Evolutionary conservation across 768 basidiomycete species (phyloP).

Genomic region (Infundibulicybe gibba): DNA sequence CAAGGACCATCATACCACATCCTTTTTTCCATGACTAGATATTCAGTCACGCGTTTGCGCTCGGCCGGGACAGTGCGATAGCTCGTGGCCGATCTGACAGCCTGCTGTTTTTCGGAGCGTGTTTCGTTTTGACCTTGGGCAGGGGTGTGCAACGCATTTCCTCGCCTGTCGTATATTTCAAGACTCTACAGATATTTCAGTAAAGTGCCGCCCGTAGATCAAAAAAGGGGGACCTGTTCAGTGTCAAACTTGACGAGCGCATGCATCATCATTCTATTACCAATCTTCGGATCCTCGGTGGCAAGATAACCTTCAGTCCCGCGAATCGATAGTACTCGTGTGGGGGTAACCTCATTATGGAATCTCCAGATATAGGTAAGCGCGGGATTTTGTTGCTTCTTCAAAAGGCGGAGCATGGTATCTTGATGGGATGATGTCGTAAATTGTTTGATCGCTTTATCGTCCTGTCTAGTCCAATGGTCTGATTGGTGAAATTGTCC

Average conservation of each 20-base stretch:
- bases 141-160: constrained; percentile 32
- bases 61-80: constrained; percentile 32
- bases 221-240: constrained; percentile 45
- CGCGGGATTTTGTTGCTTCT: constrained; percentile 25
- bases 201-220: neutral
- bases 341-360: constrained; percentile 47
- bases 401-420: constrained; percentile 29
- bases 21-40: constrained; percentile 48
- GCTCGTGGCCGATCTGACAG: constrained; percentile 3
- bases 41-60: constrained; percentile 35
- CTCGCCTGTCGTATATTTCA: constrained; percentile 40
- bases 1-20: constrained; percentile 70
- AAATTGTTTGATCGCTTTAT: constrained; percentile 24
- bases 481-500: too few relatives aligned
- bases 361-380: constrained; percentile 40
- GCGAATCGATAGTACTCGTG: constrained; percentile 61
- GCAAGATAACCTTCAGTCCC: constrained; percentile 52
- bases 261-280: constrained; percentile 60
- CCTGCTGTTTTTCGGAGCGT: too few relatives aligned
- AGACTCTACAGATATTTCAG: constrained; percentile 29
- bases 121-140: constrained; percentile 8
- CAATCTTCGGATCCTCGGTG: constrained; percentile 41
- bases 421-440: constrained; percentile 30
- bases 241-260: constrained; percentile 71
- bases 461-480: constrained; percentile 23